Percentiles rank a stretch among this genome's conserved stretches.
Conservation (phyloP, 176 grass and related monocot genomes). For the Phoenix dactylifera region DNA sequence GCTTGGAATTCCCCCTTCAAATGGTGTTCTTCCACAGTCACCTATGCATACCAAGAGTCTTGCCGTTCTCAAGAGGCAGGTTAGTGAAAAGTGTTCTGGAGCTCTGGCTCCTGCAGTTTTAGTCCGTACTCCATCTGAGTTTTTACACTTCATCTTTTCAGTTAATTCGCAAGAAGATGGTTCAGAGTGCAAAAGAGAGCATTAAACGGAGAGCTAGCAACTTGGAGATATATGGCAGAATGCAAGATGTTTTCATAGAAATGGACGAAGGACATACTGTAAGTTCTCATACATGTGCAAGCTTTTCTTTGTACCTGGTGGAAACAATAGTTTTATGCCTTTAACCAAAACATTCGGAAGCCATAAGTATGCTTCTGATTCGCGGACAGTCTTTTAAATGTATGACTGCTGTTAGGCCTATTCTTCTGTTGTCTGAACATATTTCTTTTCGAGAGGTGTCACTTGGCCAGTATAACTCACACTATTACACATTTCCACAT, state of each 20-base stretch:
- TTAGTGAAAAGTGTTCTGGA: constrained; percentile 18
- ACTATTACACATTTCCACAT: no score
- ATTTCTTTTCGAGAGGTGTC: no score
- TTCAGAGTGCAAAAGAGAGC: constrained; percentile 59
- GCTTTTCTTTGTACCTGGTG: no score
- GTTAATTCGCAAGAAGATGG: constrained; percentile 78
- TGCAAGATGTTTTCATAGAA: constrained; percentile 69
- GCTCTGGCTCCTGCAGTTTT: no score
- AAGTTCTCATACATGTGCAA: neutral
- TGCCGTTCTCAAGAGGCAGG: constrained; percentile 77
- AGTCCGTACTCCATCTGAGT: no score
- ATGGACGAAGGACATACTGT: constrained; percentile 46
- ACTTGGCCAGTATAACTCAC: no score
- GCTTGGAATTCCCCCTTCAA: constrained; percentile 86
- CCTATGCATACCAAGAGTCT: constrained; percentile 97
- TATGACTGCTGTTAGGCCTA: no score
- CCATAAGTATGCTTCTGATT: no score
- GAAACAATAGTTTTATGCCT: no score
- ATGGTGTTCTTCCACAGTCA: constrained; percentile 94
- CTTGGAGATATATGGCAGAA: constrained; percentile 79
- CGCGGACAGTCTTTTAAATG: no score
- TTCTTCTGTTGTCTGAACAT: no score
- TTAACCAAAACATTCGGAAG: no score
- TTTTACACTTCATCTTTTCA: neutral
- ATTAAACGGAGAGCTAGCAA: constrained; percentile 42